phyloP scores from a whole-genome alignment of 163 green algal genomes.

The Trebouxia gelatinosa region DNA sequence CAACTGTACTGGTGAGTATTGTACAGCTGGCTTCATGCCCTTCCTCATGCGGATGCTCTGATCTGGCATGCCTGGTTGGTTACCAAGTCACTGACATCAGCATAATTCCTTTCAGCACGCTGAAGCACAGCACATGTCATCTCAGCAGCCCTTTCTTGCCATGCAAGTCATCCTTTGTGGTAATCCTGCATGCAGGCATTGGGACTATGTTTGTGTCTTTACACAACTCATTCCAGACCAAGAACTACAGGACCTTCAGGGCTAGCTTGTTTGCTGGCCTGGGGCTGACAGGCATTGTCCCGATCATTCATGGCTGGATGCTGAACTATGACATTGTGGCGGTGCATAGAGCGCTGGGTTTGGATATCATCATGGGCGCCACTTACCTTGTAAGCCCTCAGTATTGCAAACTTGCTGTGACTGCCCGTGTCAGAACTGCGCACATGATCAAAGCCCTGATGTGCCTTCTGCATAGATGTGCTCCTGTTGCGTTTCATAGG shows the following conservation, averaged over 20 bases:
- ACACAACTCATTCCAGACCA: slow-evolving; percentile 73
- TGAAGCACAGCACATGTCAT: too few relatives aligned
- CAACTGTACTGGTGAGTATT: too few relatives aligned
- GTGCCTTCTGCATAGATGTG: neutral
- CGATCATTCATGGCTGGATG: slow-evolving; percentile 67
- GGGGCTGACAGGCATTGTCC: slow-evolving; percentile 84
- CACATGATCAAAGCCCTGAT: neutral
- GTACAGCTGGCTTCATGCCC: too few relatives aligned
- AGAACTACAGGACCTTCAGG: slow-evolving; percentile 67
- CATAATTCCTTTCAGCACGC: too few relatives aligned
- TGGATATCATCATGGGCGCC: slow-evolving; percentile 81
- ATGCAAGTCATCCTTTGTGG: too few relatives aligned
- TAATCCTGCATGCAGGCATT: slow-evolving; percentile 22
- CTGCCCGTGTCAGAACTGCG: neutral
- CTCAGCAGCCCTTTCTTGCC: too few relatives aligned
- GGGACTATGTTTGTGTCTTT: slow-evolving; percentile 54
- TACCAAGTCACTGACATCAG: too few relatives aligned
- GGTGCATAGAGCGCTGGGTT: slow-evolving; percentile 46
- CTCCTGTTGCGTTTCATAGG: neutral
- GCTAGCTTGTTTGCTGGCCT: slow-evolving; percentile 81
- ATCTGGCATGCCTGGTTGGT: too few relatives aligned
- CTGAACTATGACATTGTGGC: slow-evolving; percentile 42
- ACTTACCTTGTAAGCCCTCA: slow-evolving; percentile 74
- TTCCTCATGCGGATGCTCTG: too few relatives aligned
- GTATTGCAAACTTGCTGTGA: neutral